Evolutionary conservation across 768 basidiomycete species (phyloP), one percentile per base, ranked within the genome.

Genomic region (Tylopilus intermedius): DNA sequence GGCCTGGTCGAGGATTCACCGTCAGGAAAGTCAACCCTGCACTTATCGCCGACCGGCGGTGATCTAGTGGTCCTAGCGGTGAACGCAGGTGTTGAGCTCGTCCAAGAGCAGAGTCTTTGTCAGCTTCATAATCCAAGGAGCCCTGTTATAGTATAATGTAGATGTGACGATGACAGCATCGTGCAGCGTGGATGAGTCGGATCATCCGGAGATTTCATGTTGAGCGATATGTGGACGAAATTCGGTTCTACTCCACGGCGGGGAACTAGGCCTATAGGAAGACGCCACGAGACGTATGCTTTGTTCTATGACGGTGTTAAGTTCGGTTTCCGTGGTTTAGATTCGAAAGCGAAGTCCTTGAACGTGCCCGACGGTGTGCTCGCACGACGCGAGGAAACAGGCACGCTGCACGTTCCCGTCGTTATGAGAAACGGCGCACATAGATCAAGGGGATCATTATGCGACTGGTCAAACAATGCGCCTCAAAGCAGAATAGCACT

Each of bases 131-230:
- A 37, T 43, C 38, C 38, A 29, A 0, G 11, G 4, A 11, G 32
- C 32, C 24, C 8, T 22, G 14, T 47, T 37, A 14, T 27, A 21
- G 24, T 26, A 8, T 46, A 27, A 22, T 37, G 8, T 35, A 10
- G 15, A 22, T 8, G 32, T 14, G 27, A 24, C 30, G 33, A 49
- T 48, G 40, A 55, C 54, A 55, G 29, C 54, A 43, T 24, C 5
- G 24, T 24, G 24, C 24, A 3, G 24, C 24, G 24, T 21, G 5
- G 45, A 40, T 39, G 37, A 1, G 30, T 18, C 45, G 47, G 38
- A 41, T 15, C n/a, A 38, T n/a, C 18, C 38, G 38, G 38, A 39
- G 9, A 39, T 39, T n/a, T 26, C 14, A n/a, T 39, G 11, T 38
- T 27, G 47, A 2, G 18, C 18, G 18, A 15, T 29, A n/a, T 24